Percentiles rank a stretch among this genome's conserved stretches.
phyloP scores from a whole-genome alignment of 75 land plant genomes.

The Adiantum capillusveneris region DNA sequence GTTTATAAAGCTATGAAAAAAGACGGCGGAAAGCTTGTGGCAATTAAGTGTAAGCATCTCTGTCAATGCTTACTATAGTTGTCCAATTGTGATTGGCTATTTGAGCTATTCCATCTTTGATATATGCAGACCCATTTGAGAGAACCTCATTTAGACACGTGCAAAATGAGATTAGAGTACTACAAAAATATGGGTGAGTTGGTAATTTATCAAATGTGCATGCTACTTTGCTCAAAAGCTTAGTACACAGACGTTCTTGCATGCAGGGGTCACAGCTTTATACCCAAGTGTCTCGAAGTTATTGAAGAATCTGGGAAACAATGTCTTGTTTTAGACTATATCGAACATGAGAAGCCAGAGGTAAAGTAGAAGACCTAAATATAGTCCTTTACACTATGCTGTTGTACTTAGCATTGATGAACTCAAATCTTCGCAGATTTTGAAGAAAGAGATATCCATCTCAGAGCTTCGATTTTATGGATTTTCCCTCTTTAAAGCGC shows the following conservation, averaged over 20 bases:
- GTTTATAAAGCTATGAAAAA: slow-evolving; percentile 75
- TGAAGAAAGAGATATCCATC: slow-evolving; percentile 70
- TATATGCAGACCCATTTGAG: slow-evolving; percentile 52
- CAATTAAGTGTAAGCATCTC: slow-evolving; percentile 69
- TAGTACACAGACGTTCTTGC: slow-evolving; percentile 4
- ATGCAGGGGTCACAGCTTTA: slow-evolving; percentile 48
- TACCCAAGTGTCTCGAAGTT: slow-evolving; percentile 53
- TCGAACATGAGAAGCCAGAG: slow-evolving; percentile 93
- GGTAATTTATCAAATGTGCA: neutral
- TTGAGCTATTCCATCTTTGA: too few relatives aligned
- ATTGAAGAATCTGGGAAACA: slow-evolving; percentile 34
- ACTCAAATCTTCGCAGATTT: slow-evolving; percentile 45
- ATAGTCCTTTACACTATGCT: too few relatives aligned
- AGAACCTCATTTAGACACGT: slow-evolving; percentile 55
- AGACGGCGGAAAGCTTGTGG: slow-evolving; percentile 47
- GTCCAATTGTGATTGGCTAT: too few relatives aligned
- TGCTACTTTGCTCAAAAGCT: neutral
- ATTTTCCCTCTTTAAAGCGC: slow-evolving; percentile 77
- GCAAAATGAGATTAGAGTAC: slow-evolving; percentile 69
- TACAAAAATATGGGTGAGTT: slow-evolving; percentile 68
- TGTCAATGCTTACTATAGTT: neutral
- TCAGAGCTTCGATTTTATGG: slow-evolving; percentile 72
- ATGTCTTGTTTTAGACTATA: slow-evolving; percentile 74
- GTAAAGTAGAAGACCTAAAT: too few relatives aligned
- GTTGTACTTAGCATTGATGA: too few relatives aligned